Evolutionary conservation across 768 basidiomycete genomes (phyloP), one percentile per base, ranked within the genome.

Genomic region (Boletus coccyginus): DNA sequence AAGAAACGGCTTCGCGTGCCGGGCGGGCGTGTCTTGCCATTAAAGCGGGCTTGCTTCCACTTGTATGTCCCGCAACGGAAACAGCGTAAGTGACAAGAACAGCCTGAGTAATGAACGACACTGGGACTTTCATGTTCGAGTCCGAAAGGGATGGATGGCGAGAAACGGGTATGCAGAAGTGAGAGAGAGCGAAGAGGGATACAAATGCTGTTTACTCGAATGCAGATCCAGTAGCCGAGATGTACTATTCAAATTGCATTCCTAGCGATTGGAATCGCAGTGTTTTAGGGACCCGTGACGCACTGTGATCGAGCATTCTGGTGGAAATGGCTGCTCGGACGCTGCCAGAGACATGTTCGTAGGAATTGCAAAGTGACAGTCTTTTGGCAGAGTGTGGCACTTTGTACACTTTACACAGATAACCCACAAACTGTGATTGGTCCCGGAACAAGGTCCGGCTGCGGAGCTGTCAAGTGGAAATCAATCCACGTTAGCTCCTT

Each of bases 11-110:
- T 21, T 32, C 35, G 35, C 45, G 40, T n/a, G 33, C 12, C 7
- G 24, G 5, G 36, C 33, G 46, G 38, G 38, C 59, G 19, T 44
- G 60, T 45, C 19, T 58, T 40, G 38, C 56, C 38, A 58, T 59
- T 19, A 51, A 31, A 29, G 46, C 42, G 17, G 40, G 56, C 42
- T 19, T 38, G 36, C 35, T 21, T 17, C 45, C 32, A 29, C 47
- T 35, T 17, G 21, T 38, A 31, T 53, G 35, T 8, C 56, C 31
- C 24, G n/a, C 53, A 50, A 57, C 42, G 36, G 35, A 41, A 32
- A 14, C 9, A 13, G 31, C n/a, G 44, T 46, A 39, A 46, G 45
- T 12, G 33, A 33, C 36, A 14, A 41, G 17, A 21, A n/a, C 9
- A 9, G 21, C 21, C 21, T 21, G 21, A 21, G 29, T 19, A 36